phyloP scores from a whole-genome alignment of 768 basidiomycete genomes.

The Mycena sanguinolenta region DNA sequence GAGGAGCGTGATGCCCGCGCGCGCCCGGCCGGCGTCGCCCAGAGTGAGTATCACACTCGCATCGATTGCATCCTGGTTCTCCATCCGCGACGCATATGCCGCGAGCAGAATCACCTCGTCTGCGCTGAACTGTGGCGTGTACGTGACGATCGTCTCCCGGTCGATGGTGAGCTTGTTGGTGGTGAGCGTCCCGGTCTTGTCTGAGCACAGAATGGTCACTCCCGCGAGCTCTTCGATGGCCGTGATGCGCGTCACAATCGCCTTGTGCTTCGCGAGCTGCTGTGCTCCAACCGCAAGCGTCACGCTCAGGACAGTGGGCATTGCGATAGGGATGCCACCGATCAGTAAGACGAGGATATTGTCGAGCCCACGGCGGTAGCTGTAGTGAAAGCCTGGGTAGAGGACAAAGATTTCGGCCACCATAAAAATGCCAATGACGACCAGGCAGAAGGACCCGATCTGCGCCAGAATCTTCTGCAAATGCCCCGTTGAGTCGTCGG shows the following conservation, averaged over 20 bases:
- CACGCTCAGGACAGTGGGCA: slow-evolving; percentile 98
- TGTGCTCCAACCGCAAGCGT: slow-evolving; percentile 99
- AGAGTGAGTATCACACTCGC: slow-evolving; percentile 85
- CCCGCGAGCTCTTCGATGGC: slow-evolving; percentile 95
- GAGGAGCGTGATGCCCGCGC: slow-evolving; percentile 93
- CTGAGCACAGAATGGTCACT: slow-evolving; percentile 98
- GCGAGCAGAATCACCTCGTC: slow-evolving; percentile 95
- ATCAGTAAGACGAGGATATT: slow-evolving; percentile 98
- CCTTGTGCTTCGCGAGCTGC: slow-evolving; percentile 98
- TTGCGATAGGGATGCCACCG: slow-evolving; percentile 99
- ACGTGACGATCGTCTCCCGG: slow-evolving; percentile 90
- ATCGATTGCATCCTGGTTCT: slow-evolving; percentile 99
- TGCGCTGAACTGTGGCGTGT: slow-evolving; percentile 78
- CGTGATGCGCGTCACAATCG: slow-evolving; percentile 98
- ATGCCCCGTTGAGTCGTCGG: slow-evolving; percentile 97
- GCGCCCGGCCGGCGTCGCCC: slow-evolving; percentile 79
- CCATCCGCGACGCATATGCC: slow-evolving; percentile 96
- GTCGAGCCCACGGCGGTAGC: slow-evolving; percentile 92
- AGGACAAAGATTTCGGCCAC: slow-evolving; percentile 93
- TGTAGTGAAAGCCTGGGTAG: slow-evolving; percentile 92
- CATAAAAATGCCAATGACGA: slow-evolving; percentile 97
- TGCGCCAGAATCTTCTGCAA: slow-evolving; percentile 98
- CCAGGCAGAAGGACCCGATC: slow-evolving; percentile 97
- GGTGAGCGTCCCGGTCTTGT: slow-evolving; percentile 98
- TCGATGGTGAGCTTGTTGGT: slow-evolving; percentile 99